Percentiles rank a stretch among this genome's conserved stretches.
phyloP scores from a whole-genome alignment of 208 protist species.

The Angomonas deanei region DNA sequence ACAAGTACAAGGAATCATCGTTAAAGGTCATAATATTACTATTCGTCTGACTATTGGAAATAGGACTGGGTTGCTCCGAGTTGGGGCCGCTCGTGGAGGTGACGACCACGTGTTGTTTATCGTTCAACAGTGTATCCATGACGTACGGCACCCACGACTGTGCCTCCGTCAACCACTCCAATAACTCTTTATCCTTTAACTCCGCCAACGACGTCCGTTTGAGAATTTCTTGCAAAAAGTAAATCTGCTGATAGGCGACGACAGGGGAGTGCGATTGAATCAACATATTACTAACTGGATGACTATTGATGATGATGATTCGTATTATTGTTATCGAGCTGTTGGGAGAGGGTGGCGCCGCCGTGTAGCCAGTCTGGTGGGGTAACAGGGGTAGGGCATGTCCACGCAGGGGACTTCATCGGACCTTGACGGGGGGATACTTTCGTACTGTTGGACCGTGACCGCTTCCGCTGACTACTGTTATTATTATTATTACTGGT shows the following conservation, averaged over 20 bases:
- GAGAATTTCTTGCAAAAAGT: neutral
- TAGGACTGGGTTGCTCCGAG: neutral
- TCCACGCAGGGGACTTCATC: neutral
- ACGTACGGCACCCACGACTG: neutral
- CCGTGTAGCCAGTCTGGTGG: too few relatives aligned
- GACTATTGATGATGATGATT: too few relatives aligned
- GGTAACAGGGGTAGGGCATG: too few relatives aligned
- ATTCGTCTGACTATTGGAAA: neutral
- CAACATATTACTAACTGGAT: too few relatives aligned
- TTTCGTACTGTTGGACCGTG: neutral
- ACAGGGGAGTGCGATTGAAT: too few relatives aligned
- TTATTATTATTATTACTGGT: neutral
- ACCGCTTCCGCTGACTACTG: neutral
- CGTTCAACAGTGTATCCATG: neutral
- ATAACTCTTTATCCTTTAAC: neutral
- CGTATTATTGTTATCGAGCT: neutral
- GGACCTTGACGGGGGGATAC: neutral
- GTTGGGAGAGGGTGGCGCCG: too few relatives aligned
- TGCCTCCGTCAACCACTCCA: neutral
- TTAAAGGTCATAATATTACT: neutral
- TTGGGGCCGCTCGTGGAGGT: neutral
- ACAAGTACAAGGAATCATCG: neutral
- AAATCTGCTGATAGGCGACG: neutral
- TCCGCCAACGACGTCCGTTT: slow-evolving; percentile 1
- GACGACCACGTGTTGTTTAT: neutral